Conservation (phyloP, 495 filamentous ascomycete genomes). For the Zalerion maritima region DNA sequence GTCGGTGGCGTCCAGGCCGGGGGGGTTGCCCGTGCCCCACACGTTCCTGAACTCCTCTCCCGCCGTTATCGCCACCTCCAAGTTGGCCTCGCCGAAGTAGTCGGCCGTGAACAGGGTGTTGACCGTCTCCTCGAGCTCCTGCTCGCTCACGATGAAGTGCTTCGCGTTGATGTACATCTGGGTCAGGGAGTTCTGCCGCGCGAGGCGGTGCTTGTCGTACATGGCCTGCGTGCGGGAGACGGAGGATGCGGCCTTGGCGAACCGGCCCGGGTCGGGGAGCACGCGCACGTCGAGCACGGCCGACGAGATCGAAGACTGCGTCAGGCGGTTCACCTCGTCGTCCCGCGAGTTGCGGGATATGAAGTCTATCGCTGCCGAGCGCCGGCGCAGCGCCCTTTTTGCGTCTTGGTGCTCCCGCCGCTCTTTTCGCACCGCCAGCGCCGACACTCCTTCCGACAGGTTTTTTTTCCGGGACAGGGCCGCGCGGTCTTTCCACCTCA, state of each 20-base stretch:
- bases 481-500: constrained; percentile 19
- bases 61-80: constrained; percentile 4
- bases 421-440: constrained; percentile 25
- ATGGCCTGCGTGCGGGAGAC: constrained; percentile 10
- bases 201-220: constrained; percentile 16
- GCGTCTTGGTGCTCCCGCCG: constrained; percentile 5
- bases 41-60: constrained; percentile 18
- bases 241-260: constrained; percentile 15
- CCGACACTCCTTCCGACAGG: constrained; percentile 20
- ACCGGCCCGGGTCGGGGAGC: constrained; percentile 18
- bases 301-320: constrained; percentile 21
- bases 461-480: constrained; percentile 22
- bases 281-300: constrained; percentile 14
- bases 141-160: constrained; percentile 31
- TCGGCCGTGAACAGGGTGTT: constrained; percentile 19
- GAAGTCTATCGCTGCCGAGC: no score
- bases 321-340: constrained; percentile 26
- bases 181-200: constrained; percentile 28
- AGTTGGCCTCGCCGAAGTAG: constrained; percentile 11
- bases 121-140: constrained; percentile 22
- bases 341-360: no score
- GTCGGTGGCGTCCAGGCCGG: constrained; percentile 17
- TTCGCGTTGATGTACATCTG: constrained; percentile 32
- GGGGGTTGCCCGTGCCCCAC: constrained; percentile 21
- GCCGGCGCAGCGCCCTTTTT: constrained; percentile 17